Conservation (phyloP, 805 yeast genomes). For the Candida corydali region DNA sequence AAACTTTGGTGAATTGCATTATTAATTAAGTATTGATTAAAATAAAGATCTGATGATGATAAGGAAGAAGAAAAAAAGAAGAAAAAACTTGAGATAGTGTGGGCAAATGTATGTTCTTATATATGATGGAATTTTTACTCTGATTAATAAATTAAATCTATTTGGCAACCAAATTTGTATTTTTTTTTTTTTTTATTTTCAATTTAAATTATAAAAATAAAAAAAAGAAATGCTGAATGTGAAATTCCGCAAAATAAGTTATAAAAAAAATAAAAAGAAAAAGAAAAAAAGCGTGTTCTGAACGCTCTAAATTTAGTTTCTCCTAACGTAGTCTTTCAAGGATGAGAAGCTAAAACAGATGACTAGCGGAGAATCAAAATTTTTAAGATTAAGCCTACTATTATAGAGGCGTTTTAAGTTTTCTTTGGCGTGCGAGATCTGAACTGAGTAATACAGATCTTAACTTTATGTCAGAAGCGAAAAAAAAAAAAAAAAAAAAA, state of each 20-base stretch:
- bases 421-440: neutral
- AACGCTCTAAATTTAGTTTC: no score
- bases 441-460: neutral
- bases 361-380: no score
- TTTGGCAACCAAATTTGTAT: neutral
- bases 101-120: conserved; percentile 5
- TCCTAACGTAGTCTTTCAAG: no score
- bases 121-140: neutral
- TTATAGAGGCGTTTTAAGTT: neutral
- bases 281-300: neutral
- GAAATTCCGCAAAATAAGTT: conserved; percentile 2
- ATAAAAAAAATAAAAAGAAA: neutral
- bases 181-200: no score
- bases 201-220: neutral
- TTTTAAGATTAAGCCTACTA: no score
- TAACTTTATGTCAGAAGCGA: neutral
- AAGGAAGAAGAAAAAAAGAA: neutral
- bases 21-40: neutral
- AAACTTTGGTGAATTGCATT: conserved; percentile 9
- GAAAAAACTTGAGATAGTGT: neutral
- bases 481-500: no score
- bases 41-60: neutral
- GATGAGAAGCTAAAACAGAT: no score
- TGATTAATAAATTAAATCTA: neutral
- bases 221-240: conserved; percentile 5